Base-by-base conservation (phyloP, 2,329 filamentous ascomycete genomes). In the Trichophyton rubrum region DNA sequence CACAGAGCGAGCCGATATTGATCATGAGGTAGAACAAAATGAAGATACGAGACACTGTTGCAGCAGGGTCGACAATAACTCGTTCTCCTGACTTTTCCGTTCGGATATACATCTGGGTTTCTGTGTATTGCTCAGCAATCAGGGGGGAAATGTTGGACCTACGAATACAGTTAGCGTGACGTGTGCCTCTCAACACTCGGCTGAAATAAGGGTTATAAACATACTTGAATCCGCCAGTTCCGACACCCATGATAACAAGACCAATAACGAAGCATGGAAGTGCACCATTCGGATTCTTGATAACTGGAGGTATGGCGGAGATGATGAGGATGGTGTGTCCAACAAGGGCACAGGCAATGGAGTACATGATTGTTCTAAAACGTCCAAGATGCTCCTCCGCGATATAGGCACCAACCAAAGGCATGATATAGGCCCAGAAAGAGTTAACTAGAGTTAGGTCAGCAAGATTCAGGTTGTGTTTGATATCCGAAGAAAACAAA, bases 171-270 rank as follows among this genome's bases (percentile, higher is more conserved):
- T 63, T 49, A 63, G 62, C 15, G 8, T 7, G 47, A 3, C 9
- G 33, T 4, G 13, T 17, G 17, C 27, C 27, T 8, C 27, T 8
- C 27, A 30, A n/a, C 2, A 24, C 6, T 51, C 5, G 22, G 5
- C 3, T 49, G 20, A 9, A 17, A 5, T 20, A 11, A 9, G 4
- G 55, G 38, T 17, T 6, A 51, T 13, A 22, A 7, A 17, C 64
- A 59, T 61, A 65, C 77, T 91, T 92, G 81, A 91, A 90, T 68
- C 88, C 86, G 63, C 88, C 88, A 1, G 87, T 89, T 49, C 88
- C 88, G 33, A 89, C 72, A n/a, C 86, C 86, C 69, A 90, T 82
- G 68, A 90, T 80, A 51, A 88, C 72, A 65, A 88, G 78, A 24
- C 83, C 82, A 33, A 84, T 73, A 1, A 85, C 71, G 67, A 89